Percentiles rank a stretch among this genome's conserved stretches.
These are phyloP conservation scores for Pleurotus giganteus DNA, from an alignment of 768 basidiomycete genomes.

Conservation along the genomic window DNA sequence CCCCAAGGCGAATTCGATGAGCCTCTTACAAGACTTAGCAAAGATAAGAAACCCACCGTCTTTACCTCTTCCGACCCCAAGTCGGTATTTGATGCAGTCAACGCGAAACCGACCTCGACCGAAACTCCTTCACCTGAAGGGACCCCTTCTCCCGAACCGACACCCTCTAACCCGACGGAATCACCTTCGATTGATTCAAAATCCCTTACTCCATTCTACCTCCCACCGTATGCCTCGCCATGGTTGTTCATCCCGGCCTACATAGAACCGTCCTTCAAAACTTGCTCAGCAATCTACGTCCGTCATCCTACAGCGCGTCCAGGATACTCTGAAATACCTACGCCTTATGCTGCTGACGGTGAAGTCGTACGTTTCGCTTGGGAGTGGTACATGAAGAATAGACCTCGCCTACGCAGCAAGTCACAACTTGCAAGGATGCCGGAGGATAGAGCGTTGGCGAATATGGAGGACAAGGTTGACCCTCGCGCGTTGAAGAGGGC, in stretches of 20 bases:
- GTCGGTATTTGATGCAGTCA: not conserved
- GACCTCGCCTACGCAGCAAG: conserved; percentile 67
- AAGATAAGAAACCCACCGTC: not conserved
- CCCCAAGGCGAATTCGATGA: conserved; percentile 33
- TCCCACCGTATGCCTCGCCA: conserved; percentile 85
- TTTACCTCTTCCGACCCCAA: not conserved
- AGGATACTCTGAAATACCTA: conserved; percentile 92
- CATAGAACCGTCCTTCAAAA: conserved; percentile 80
- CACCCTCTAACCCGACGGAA: not conserved
- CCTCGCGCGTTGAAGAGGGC: not conserved
- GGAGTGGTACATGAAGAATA: conserved; percentile 88
- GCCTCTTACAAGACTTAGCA: not conserved
- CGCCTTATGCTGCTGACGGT: conserved; percentile 95
- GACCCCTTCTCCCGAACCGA: conserved; percentile 1
- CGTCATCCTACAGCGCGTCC: conserved; percentile 97
- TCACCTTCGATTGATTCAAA: conserved; percentile 10
- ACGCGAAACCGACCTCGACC: not conserved
- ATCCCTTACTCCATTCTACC: conserved; percentile 69
- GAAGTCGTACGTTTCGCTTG: conserved; percentile 89
- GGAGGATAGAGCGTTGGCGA: conserved; percentile 53
- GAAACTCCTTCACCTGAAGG: conserved; percentile 7
- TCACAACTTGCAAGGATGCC: conserved; percentile 62
- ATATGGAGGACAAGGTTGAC: conserved; percentile 25
- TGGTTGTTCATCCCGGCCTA: conserved; percentile 94
- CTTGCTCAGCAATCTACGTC: conserved; percentile 90